phyloP scores from a whole-genome alignment of 106 monocot genomes.

The Posidonia australis region DNA sequence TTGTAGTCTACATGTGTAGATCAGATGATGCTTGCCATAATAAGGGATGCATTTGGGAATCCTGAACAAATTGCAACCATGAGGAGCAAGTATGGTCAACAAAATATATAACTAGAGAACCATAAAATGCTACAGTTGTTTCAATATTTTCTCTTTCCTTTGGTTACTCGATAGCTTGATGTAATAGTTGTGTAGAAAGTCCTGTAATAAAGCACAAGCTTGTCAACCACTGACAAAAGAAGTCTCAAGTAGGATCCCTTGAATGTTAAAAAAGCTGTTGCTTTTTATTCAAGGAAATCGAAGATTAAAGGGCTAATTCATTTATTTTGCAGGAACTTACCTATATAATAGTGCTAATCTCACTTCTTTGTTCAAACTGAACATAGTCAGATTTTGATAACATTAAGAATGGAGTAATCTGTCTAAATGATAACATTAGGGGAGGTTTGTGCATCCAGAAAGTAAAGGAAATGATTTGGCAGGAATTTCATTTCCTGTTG shows the following conservation, averaged over 20 bases:
- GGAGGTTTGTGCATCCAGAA: no score
- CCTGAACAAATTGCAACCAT: conserved; percentile 60
- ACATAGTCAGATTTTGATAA: conserved; percentile 14
- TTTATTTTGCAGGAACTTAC: conserved; percentile 24
- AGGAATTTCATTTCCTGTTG: no score
- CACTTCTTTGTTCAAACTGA: conserved; percentile 29
- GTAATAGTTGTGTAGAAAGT: conserved; percentile 13
- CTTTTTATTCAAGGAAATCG: neutral
- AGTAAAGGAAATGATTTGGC: no score
- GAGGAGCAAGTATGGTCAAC: conserved; percentile 46
- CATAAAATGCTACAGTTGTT: conserved; percentile 50
- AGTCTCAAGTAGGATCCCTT: conserved; percentile 73
- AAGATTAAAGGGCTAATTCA: neutral
- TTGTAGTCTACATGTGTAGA: neutral
- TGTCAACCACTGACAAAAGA: conserved; percentile 60
- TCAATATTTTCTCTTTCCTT: conserved; percentile 24
- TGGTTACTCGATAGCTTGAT: conserved; percentile 12
- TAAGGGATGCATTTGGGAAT: conserved; percentile 63
- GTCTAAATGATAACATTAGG: no score
- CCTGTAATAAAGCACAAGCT: conserved; percentile 31
- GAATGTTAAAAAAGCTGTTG: conserved; percentile 14
- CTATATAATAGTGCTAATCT: conserved; percentile 71
- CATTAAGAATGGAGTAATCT: conserved; percentile 26
- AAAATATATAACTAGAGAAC: conserved; percentile 33
- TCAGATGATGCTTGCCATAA: conserved; percentile 4